Conservation (phyloP, 805 yeast species). For the Candida silvicultrix region DNA sequence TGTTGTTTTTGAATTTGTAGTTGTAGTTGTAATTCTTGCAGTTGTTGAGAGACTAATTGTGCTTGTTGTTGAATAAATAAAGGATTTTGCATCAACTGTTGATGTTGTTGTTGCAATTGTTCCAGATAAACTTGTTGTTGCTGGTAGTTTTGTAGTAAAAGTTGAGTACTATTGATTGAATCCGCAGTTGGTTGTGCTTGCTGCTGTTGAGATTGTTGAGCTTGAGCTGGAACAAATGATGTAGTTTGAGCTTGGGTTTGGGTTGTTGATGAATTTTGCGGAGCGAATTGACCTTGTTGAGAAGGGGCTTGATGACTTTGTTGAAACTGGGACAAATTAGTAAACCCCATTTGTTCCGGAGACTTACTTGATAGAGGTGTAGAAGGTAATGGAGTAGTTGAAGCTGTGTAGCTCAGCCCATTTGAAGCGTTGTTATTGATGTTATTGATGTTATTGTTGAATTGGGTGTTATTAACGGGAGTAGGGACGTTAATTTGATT, state of each 20-base stretch:
- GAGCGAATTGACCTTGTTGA: neutral
- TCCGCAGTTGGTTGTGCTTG: neutral
- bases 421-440: neutral
- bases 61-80: conserved; percentile 20
- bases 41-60: conserved; percentile 18
- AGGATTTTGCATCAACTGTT: conserved; percentile 16
- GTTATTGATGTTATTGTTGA: neutral
- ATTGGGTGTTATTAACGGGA: neutral
- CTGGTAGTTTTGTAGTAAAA: conserved; percentile 13
- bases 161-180: conserved; percentile 7
- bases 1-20: conserved; percentile 24
- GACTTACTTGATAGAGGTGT: conserved; percentile 4
- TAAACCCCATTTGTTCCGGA: conserved; percentile 1
- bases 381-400: conserved; percentile 8
- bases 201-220: neutral
- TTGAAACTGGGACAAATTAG: conserved; percentile 2
- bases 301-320: neutral
- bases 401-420: conserved; percentile 4
- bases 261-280: neutral
- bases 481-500: neutral
- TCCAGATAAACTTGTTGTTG: conserved; percentile 18
- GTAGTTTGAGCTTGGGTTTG: neutral
- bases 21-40: conserved; percentile 21
- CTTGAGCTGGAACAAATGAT: neutral
- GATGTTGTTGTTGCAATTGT: conserved; percentile 14